Percentiles rank a stretch among this genome's conserved stretches.
These are phyloP conservation scores for Metroxylon sagu DNA, from an alignment of 176 grass and related monocot genomes.

Conservation along the genomic window DNA sequence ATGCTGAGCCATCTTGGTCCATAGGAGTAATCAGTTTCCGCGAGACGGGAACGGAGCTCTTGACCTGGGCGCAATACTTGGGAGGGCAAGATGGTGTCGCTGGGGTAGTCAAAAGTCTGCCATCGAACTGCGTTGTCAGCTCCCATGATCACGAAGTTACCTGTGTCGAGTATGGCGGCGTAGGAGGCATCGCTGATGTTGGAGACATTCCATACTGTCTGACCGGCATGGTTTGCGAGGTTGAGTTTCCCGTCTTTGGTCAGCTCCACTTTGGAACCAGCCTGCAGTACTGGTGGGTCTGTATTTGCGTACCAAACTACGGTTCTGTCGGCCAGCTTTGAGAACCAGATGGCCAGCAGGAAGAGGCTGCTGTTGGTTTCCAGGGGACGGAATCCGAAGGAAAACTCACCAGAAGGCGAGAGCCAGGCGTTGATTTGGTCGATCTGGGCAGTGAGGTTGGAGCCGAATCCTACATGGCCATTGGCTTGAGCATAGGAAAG, in stretches of 20 bases:
- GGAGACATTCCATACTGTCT: constrained; percentile 18
- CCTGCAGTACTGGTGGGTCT: not conserved
- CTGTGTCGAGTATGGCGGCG: constrained; percentile 33
- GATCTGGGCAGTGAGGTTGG: constrained; percentile 8
- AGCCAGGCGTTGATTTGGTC: constrained; percentile 3
- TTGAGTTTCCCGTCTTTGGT: constrained; percentile 15
- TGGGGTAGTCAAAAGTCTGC: constrained; percentile 27
- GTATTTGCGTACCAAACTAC: constrained; percentile 36
- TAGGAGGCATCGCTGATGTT: constrained; percentile 12
- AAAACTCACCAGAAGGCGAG: constrained; percentile 25
- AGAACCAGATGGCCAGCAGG: constrained; percentile 41
- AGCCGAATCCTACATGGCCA: constrained; percentile 6
- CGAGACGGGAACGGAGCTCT: no score
- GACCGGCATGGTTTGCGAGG: constrained; percentile 12
- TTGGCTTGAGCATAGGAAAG: not conserved
- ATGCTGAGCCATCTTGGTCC: no score
- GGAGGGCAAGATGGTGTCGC: constrained; percentile 36
- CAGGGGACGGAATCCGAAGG: constrained; percentile 17
- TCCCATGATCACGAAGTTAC: constrained; percentile 29
- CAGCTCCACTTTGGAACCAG: constrained; percentile 22
- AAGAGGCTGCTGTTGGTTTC: constrained; percentile 1
- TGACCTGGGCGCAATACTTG: no score
- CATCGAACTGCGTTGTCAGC: constrained; percentile 14
- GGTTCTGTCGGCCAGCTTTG: constrained; percentile 24
- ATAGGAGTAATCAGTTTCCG: no score